Evolutionary conservation across 768 basidiomycete genomes (phyloP).

Genomic region (Termitomyces sp.): DNA sequence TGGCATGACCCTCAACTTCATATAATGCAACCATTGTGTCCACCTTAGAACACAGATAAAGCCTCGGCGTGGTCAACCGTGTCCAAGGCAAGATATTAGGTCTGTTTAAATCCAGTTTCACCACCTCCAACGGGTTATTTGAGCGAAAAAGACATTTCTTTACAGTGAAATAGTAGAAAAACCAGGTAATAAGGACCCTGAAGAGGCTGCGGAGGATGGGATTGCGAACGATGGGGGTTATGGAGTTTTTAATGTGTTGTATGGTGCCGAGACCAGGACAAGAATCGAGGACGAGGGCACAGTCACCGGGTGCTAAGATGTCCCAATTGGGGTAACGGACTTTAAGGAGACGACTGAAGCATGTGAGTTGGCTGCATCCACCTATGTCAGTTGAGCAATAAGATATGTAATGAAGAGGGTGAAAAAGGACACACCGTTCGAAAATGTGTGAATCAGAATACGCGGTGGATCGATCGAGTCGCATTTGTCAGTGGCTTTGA

Average conservation of each 20-base stretch:
- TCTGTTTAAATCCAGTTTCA: constrained; percentile 23
- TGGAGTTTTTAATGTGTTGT: constrained; percentile 21
- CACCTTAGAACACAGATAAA: constrained; percentile 39
- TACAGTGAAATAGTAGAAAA: constrained; percentile 19
- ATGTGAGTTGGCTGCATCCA: constrained; percentile 31
- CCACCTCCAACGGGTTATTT: constrained; percentile 15
- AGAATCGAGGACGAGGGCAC: constrained; percentile 39
- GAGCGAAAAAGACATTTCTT: constrained; percentile 17
- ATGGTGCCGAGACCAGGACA: constrained; percentile 32
- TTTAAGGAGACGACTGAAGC: constrained; percentile 26
- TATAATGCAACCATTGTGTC: constrained; percentile 33
- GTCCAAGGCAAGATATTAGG: constrained; percentile 34
- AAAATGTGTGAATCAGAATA: constrained; percentile 41
- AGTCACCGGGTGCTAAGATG: constrained; percentile 13
- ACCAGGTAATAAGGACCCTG: constrained; percentile 18
- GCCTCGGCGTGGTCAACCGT: constrained; percentile 28
- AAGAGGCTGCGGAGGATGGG: constrained; percentile 21
- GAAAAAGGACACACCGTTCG: constrained; percentile 33
- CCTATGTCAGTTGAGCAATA: constrained; percentile 22
- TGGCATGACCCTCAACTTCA: constrained; percentile 32
- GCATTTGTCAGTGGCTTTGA: not conserved
- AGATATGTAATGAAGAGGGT: constrained; percentile 1
- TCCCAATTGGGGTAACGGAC: constrained; percentile 8
- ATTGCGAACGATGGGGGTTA: constrained; percentile 24
- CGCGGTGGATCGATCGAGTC: constrained; percentile 21